phyloP scores from a whole-genome alignment of 257 asterid species.

The Plantago major region DNA sequence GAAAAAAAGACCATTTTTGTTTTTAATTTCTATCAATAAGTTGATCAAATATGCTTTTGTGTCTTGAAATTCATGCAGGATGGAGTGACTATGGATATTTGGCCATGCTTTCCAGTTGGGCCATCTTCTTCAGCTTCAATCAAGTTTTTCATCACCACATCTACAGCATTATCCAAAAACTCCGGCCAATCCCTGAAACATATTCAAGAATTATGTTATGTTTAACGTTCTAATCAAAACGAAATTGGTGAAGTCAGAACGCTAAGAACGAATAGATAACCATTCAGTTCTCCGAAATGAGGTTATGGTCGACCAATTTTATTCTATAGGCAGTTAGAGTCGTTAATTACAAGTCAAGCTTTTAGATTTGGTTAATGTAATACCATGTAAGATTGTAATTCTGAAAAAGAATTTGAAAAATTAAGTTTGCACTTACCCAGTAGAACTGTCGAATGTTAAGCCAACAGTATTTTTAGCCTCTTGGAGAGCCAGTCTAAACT shows the following conservation, averaged over 20 bases:
- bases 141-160: conserved; percentile 69
- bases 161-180: conserved; percentile 51
- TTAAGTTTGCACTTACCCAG: conserved; percentile 41
- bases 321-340: too few relatives aligned
- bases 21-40: conserved; percentile 1
- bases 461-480: conserved; percentile 79
- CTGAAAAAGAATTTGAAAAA: too few relatives aligned
- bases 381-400: too few relatives aligned
- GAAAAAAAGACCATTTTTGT: background rate
- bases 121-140: conserved; percentile 60
- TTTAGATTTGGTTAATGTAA: too few relatives aligned
- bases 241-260: too few relatives aligned
- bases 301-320: too few relatives aligned
- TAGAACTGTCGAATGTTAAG: conserved; percentile 59
- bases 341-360: too few relatives aligned
- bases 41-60: background rate
- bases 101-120: conserved; percentile 1
- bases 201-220: background rate
- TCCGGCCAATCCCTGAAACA: conserved; percentile 69
- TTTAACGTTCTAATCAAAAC: too few relatives aligned
- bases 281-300: too few relatives aligned
- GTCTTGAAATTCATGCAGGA: background rate
- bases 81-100: background rate
- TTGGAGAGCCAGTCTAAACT: conserved; percentile 52
- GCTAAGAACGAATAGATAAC: too few relatives aligned